Evolutionary conservation across 768 basidiomycete genomes (phyloP), one percentile per base, ranked within the genome.

Genomic region (Porphyrellus cyaneotinctus): DNA sequence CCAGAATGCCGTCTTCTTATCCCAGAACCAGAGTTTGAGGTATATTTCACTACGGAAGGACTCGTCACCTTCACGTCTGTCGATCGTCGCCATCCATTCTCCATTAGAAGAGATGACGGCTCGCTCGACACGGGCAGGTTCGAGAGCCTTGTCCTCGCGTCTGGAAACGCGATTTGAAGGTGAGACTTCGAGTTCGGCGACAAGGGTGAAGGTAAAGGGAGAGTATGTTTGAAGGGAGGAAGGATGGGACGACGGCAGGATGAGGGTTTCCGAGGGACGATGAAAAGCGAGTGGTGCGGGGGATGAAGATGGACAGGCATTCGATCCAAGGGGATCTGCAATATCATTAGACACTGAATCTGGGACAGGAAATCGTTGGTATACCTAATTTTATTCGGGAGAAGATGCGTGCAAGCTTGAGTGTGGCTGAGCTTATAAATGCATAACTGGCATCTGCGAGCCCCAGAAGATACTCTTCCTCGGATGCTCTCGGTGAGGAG

Each of bases 191-290:
- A 98, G 77, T 69, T 99, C 95, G 42, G 85, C 85, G 3, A 91
- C 64, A 1, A 93, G 76, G 37, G 81, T 78, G 26, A 86, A 86
- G 3, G 81, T 78, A 9, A 77, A 69, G 2, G 88, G 88, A 17
- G 91, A 87, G 72, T 89, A 95, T 23, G 88, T 83, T 73, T 98
- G 95, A 36, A 99, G 75, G n/a, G 93, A 91, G 3, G 95, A 94
- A 0, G 93, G 89, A 64, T 99, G 95, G 0, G 94, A 95, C 3
- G 95, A 93, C 0, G 93, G 91, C 15, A 98, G 78, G 58, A 97
- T 78, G 54, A 98, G 74, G 6, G 90, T 83, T 28, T 84, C 80
- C 5, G 91, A 85, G 6, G 74, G 71, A 3, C 77, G 71, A 68
- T 97, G 95, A 38, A 89, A 75, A 7, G 88, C 86, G 24, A 97